A percentile compares a stretch with the other conserved stretches of the same genome.
Evolutionary conservation across 2,329 filamentous ascomycete genomes (phyloP).

Genomic region (Alternaria metachromatica): DNA sequence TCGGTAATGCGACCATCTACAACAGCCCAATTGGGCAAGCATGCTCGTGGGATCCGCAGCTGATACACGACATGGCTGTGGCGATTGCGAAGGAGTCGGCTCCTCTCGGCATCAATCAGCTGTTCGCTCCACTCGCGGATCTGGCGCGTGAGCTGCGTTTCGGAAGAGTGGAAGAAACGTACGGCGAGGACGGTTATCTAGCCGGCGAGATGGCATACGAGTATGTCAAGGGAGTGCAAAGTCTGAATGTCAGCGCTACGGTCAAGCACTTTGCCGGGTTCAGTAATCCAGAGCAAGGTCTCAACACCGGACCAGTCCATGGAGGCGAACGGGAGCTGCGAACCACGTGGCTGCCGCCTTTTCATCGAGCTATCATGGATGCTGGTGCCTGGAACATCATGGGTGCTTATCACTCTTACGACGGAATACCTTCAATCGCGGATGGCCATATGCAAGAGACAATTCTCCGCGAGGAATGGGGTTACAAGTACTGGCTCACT

Average conservation of each 20-base stretch:
- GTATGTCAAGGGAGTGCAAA: slow-evolving; percentile 68
- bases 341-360: slow-evolving; percentile 63
- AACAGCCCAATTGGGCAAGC: slow-evolving; percentile 77
- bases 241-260: slow-evolving; percentile 70
- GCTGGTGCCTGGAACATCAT: slow-evolving; percentile 72
- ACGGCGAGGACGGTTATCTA: slow-evolving; percentile 72
- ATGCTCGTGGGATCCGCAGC: slow-evolving; percentile 71
- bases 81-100: slow-evolving; percentile 70
- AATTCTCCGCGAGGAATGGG: slow-evolving; percentile 75
- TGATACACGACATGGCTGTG: slow-evolving; percentile 70
- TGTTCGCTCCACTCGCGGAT: slow-evolving; percentile 75
- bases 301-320: slow-evolving; percentile 70
- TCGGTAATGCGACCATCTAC: slow-evolving; percentile 78
- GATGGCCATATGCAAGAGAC: slow-evolving; percentile 69
- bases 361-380: slow-evolving; percentile 75
- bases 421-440: slow-evolving; percentile 72
- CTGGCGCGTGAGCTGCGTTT: slow-evolving; percentile 74
- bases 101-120: slow-evolving; percentile 73
- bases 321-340: slow-evolving; percentile 63
- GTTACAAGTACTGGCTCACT: slow-evolving; percentile 71
- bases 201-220: slow-evolving; percentile 71
- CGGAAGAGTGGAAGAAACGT: slow-evolving; percentile 77
- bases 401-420: slow-evolving; percentile 77
- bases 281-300: slow-evolving; percentile 71
- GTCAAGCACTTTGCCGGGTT: slow-evolving; percentile 79